Evolutionary conservation across 495 filamentous ascomycete genomes (phyloP).

Genomic region (Trichoderma erinaceum): DNA sequence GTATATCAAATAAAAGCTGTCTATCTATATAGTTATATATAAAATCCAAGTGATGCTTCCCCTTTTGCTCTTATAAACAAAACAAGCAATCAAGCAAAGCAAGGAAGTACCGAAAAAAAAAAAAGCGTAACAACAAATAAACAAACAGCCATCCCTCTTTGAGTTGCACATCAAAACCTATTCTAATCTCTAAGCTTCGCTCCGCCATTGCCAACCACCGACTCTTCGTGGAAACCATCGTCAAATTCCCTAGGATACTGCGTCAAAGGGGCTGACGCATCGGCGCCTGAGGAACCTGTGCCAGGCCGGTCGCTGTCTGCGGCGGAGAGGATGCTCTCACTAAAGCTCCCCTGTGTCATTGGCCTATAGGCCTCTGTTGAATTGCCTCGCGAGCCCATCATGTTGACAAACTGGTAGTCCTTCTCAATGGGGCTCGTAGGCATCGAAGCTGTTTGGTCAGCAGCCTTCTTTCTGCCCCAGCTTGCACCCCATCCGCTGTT

Average conservation of each 20-base stretch:
- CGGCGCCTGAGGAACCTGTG: constrained; percentile 23
- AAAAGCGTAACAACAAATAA: too few species aligned
- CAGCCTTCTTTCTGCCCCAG: constrained; percentile 24
- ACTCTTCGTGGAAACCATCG: constrained; percentile 13
- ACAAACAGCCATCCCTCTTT: too few species aligned
- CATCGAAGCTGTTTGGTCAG: not conserved
- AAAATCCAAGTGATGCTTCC: too few species aligned
- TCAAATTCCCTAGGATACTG: constrained; percentile 17
- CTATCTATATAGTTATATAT: too few species aligned
- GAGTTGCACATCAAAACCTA: not conserved
- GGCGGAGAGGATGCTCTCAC: constrained; percentile 36
- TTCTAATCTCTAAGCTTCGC: constrained; percentile 3
- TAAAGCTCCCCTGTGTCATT: constrained; percentile 30
- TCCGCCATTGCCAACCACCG: constrained; percentile 13
- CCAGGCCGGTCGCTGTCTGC: constrained; percentile 21
- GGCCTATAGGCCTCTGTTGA: constrained; percentile 11
- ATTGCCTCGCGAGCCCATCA: constrained; percentile 2
- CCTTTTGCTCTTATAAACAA: too few species aligned
- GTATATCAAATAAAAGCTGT: not conserved
- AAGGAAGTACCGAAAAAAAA: too few species aligned
- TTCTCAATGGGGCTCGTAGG: constrained; percentile 14
- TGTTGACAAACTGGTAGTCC: constrained; percentile 6
- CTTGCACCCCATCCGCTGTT: constrained; percentile 46
- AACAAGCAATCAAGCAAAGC: too few species aligned
- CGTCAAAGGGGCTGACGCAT: not conserved